Evolutionary conservation across 179 eudicot genomes (phyloP), one percentile per base, ranked within the genome.

Genomic region (Gypsophila paniculata): DNA sequence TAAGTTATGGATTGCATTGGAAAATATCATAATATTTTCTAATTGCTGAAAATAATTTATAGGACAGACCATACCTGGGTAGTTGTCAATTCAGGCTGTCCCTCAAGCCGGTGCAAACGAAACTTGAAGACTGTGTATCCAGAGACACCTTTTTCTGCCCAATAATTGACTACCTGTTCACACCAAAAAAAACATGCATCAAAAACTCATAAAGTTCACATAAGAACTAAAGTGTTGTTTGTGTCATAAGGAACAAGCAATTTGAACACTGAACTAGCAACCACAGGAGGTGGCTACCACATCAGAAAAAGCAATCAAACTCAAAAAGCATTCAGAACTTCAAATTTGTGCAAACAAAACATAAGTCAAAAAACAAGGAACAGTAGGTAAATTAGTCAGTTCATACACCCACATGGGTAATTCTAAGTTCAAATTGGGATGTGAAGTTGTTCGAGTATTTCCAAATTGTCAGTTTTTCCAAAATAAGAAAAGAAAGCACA

Each of bases 111-210:
- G 76, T 84, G 83, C 71, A 91, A 29, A 21, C 84, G 82, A 70
- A 78, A 91, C 77, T 91, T 89, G 65, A 74, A 91, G 4, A 91
- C 97, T 4, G 90, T 89, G 61, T 76, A 89, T 2, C 96, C 96
- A 26, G 93, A 88, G n/a, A 88, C 76, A 9, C 97, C 96, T 73
- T 80, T 85, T 57, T 91, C 97, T 15, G 93, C 90, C 97, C 97
- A 91, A 46, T 81, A 88, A 0, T 82, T 73, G 4, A 66, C 76
- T 68, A 91, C 93, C 97, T 91, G 79, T 75, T 32, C 61, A 52
- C 26, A 65, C 18, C 42, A 73, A 7, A 18, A n/a, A 39, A 29
- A 12, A 39, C 34, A 21, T 65, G 69, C n/a, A 42, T 65, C 38
- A 22, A 65, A 38, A 65, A 21, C 69, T 65, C 34, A 19, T 13